These are phyloP conservation scores for Eutypa lata DNA, from an alignment of 2,329 filamentous ascomycete genomes.

Conservation along the genomic window DNA sequence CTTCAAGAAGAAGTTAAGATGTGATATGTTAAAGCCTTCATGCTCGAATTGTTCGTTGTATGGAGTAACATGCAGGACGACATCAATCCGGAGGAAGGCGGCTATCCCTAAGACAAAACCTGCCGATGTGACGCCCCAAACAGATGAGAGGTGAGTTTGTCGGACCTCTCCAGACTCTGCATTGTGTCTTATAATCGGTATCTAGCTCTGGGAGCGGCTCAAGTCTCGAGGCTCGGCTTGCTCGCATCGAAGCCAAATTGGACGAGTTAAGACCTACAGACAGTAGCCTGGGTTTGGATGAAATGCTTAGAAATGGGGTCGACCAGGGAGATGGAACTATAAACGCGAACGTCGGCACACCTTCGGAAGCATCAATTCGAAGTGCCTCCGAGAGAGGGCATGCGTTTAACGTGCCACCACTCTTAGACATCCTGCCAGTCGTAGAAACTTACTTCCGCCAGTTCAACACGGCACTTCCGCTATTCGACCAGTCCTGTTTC, in stretches of 20 bases:
- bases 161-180: no score
- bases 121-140: slow-evolving; percentile 4
- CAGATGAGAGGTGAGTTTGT: background rate
- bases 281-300: background rate
- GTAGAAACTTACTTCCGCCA: slow-evolving; percentile 35
- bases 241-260: slow-evolving; percentile 26
- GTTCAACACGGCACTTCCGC: slow-evolving; percentile 34
- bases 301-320: background rate
- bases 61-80: slow-evolving; percentile 35
- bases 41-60: slow-evolving; percentile 44
- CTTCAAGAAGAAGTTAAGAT: slow-evolving; percentile 45
- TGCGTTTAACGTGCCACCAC: slow-evolving; percentile 21
- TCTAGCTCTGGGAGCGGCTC: slow-evolving; percentile 3
- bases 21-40: slow-evolving; percentile 40
- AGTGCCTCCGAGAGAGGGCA: background rate
- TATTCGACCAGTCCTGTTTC: slow-evolving; percentile 35
- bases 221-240: slow-evolving; percentile 20
- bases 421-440: slow-evolving; percentile 32
- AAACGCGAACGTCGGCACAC: no score
- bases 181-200: no score
- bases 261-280: slow-evolving; percentile 13
- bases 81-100: slow-evolving; percentile 22
- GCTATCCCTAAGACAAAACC: slow-evolving; percentile 2
- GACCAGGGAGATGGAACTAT: no score
- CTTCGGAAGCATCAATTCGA: no score